phyloP scores from a whole-genome alignment of 768 basidiomycete species.

The Hericium alpestre region DNA sequence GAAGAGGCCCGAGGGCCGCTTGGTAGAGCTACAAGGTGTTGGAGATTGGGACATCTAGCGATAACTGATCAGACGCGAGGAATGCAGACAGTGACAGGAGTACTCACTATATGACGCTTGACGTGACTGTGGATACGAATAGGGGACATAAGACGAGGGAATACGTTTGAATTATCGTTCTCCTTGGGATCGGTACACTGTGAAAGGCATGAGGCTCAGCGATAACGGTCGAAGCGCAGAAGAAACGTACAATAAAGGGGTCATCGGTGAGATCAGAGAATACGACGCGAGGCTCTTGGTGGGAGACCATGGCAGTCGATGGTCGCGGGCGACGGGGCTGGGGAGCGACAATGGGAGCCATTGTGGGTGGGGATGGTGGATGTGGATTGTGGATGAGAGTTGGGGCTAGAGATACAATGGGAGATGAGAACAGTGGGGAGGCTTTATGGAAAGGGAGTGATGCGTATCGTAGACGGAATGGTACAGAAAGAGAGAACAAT shows the following conservation, averaged over 20 bases:
- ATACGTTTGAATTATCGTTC: slow-evolving; percentile 3
- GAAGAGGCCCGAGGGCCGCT: slow-evolving; percentile 3
- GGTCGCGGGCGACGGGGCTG: slow-evolving; percentile 9
- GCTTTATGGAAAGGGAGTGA: not conserved
- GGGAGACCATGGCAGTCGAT: slow-evolving; percentile 8
- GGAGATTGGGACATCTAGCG: slow-evolving; percentile 12
- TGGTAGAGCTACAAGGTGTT: slow-evolving; percentile 14
- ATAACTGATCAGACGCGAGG: not conserved
- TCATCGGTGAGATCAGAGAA: slow-evolving; percentile 9
- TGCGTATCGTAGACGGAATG: not conserved
- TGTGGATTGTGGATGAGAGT: not conserved
- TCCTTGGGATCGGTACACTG: slow-evolving; percentile 6
- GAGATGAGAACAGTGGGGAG: too few species aligned
- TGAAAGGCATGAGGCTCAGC: not conserved
- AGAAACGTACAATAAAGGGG: slow-evolving; percentile 12
- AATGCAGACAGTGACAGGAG: not conserved
- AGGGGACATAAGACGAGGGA: slow-evolving; percentile 12
- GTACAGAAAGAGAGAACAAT: slow-evolving; percentile 1
- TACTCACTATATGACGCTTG: slow-evolving; percentile 9
- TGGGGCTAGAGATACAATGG: not conserved
- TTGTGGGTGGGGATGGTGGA: not conserved
- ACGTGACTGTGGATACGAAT: slow-evolving; percentile 8
- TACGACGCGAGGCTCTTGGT: not conserved
- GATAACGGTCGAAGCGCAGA: not conserved
- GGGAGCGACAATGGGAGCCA: slow-evolving; percentile 13